Base-by-base conservation (phyloP, 2,329 filamentous ascomycete genomes). In the Botrytis cinerea region DNA sequence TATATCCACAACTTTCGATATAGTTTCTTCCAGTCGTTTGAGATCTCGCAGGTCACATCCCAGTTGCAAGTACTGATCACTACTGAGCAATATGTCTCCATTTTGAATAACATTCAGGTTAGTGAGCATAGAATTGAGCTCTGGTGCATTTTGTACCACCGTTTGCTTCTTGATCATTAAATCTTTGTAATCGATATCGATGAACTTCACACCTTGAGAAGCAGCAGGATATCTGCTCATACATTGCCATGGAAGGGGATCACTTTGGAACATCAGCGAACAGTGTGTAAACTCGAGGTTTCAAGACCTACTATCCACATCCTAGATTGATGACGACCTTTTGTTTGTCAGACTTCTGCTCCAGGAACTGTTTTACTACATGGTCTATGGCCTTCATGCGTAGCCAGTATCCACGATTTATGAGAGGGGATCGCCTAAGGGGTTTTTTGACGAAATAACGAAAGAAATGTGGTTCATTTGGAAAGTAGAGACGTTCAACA, bases 401-500 rank as follows among this genome's bases (percentile, higher is more conserved):
- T 54, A 73, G 28, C 71, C 71, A 72, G 32, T 79, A 80, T 67
- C 94, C 93, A 63, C 95, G 88, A 81, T 97, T 97, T 80, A 97
- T 96, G 70, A 97, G 85, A 1, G 95, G 94, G n/a, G 93, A 91
- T 66, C 95, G 87, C 74, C 94, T 87, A 82, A 94, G 91, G 77
- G 92, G 92, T 81, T 95, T 97, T 77, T 89, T 91, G 48, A 97
- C 93, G 82, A 98, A 98, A 80, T 93, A 91, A 64, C 92, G 91
- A 78, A 96, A 95, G 84, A 93, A 97, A 81, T 97, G 92, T 43
- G 92, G 89, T 79, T 97, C 90, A 75, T 89, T 79, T 25, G 91
- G 87, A 80, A 93, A 91, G 82, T 98, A 98, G 22, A 97, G 85
- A 78, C 91, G 91, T 80, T 97, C 94, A n/a, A 98, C 95, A 78